Evolutionary conservation across 345 rosid genomes (phyloP).

Genomic region (Draba incana): DNA sequence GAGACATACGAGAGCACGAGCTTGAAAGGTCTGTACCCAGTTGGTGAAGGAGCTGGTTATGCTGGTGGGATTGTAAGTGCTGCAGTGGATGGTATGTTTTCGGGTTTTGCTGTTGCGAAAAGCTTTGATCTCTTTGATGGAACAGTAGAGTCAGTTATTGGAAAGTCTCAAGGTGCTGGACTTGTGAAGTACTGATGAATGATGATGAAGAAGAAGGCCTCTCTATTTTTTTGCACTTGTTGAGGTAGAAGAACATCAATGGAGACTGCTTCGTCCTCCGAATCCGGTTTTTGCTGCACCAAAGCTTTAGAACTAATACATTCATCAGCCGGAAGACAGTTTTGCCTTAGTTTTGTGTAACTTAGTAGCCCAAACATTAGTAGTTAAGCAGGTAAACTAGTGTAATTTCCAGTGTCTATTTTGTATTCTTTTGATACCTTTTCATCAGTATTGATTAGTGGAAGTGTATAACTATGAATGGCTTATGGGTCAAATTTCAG

Average conservation of each 20-base stretch:
- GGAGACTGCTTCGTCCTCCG: conserved; percentile 14
- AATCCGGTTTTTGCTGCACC: conserved; percentile 12
- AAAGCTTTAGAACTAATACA: conserved; percentile 18
- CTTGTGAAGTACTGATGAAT: conserved; percentile 56
- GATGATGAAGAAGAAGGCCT: conserved; percentile 22
- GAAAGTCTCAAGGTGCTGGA: conserved; percentile 70
- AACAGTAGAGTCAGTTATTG: conserved; percentile 64
- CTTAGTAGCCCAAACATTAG: conserved; percentile 21
- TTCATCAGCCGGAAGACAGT: conserved; percentile 8
- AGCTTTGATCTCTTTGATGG: conserved; percentile 54
- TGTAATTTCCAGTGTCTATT: background rate
- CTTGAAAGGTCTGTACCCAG: conserved; percentile 79
- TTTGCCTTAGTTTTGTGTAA: conserved; percentile 25
- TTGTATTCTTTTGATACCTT: background rate
- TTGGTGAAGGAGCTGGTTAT: conserved; percentile 99
- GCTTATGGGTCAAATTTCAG: background rate
- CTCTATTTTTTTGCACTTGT: background rate
- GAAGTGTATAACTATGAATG: background rate
- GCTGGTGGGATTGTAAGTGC: conserved; percentile 99
- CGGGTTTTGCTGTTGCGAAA: conserved; percentile 86
- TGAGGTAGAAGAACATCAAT: conserved; percentile 17
- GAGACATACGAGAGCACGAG: conserved; percentile 81
- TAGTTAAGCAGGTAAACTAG: conserved; percentile 8
- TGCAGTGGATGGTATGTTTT: conserved; percentile 93
- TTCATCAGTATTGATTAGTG: background rate